A percentile compares a stretch with the other conserved stretches of the same genome.
Evolutionary conservation across 2,329 filamentous ascomycete species (phyloP).

Genomic region (Xylariaceae sp.): DNA sequence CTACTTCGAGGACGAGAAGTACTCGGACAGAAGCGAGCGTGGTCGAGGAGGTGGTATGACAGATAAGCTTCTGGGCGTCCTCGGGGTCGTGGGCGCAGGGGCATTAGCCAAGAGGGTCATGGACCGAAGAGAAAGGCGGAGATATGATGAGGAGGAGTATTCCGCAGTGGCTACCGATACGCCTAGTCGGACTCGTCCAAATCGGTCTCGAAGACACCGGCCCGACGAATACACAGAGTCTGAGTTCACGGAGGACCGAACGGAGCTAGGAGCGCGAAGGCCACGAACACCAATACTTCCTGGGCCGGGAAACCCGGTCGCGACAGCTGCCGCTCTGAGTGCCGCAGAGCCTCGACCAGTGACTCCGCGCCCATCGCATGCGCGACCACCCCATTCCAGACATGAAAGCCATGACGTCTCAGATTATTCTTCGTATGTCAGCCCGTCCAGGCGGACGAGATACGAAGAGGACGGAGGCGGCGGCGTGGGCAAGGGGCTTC

Average conservation of each 20-base stretch:
- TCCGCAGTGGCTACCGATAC: constrained; percentile 57
- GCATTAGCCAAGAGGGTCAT: constrained; percentile 53
- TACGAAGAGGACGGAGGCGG: constrained; percentile 35
- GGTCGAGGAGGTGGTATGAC: constrained; percentile 43
- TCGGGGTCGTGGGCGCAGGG: constrained; percentile 55
- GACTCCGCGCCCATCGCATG: constrained; percentile 41
- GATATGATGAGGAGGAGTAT: constrained; percentile 50
- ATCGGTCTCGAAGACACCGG: constrained; percentile 21
- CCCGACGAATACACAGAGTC: constrained; percentile 29
- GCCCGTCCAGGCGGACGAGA: constrained; percentile 50
- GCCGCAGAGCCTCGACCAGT: constrained; percentile 36
- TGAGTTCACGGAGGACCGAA: constrained; percentile 40
- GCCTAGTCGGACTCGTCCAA: constrained; percentile 36
- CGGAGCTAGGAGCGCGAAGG: constrained; percentile 21
- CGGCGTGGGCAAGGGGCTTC: constrained; percentile 47
- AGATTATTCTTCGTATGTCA: constrained; percentile 54
- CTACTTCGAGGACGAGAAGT: constrained; percentile 58
- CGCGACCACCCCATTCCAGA: constrained; percentile 32
- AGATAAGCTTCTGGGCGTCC: constrained; percentile 52
- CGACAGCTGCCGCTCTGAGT: constrained; percentile 39
- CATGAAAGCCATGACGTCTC: constrained; percentile 43
- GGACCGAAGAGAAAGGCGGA: constrained; percentile 41
- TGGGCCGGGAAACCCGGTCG: constrained; percentile 35
- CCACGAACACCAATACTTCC: constrained; percentile 37
- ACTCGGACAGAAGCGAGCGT: constrained; percentile 41